Base-by-base conservation (phyloP, 2,329 filamentous ascomycete genomes). In the Penicillium palitans region DNA sequence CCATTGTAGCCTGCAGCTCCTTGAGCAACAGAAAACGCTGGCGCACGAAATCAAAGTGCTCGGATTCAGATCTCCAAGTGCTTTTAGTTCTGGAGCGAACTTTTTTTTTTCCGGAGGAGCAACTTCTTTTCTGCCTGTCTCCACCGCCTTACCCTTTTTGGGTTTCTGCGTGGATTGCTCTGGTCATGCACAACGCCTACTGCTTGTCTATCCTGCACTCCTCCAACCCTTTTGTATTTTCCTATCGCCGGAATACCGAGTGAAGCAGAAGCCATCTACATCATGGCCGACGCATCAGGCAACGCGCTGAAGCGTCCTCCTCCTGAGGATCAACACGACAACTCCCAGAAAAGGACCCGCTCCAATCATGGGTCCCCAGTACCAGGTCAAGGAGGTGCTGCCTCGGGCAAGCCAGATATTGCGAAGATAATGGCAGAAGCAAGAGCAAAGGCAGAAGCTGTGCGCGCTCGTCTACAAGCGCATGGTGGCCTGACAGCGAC, bases 281-380 rank as follows among this genome's bases (percentile, higher is more conserved):
- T 27, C 56, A 81, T 80, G 78, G 74, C 78, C 57, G 77, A 80
- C 64, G 58, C 69, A 59, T 72, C 76, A 51, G 70, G 71, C 61
- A 78, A 74, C 63, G 65, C 73, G 65, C 73, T 81, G 67, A 82
- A 82, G 72, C 74, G 80, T 64, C 76, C 77, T 74, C 77, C 79
- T 69, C 75, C 78, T 50, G 77, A 78, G 68, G 78, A 79, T 61
- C 76, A 79, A 66, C 74, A 72, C 53, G 68, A 70, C 59, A 75
- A 76, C 64, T 66, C 74, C 51, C 77, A 79, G 66, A 82, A 82
- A 68, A 75, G 75, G 68, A 72, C 78, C 57, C 77, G 80, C 55
- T 81, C 80, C 55, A 80, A 79, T 64, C 70, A 81, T 79, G 79
- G 78, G 57, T 81, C 80, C 27, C 79, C 80, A 44, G 66, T 70